Base-by-base conservation (phyloP, 2,329 filamentous ascomycete genomes). In the Paraphaeosphaeria sporulosa region DNA sequence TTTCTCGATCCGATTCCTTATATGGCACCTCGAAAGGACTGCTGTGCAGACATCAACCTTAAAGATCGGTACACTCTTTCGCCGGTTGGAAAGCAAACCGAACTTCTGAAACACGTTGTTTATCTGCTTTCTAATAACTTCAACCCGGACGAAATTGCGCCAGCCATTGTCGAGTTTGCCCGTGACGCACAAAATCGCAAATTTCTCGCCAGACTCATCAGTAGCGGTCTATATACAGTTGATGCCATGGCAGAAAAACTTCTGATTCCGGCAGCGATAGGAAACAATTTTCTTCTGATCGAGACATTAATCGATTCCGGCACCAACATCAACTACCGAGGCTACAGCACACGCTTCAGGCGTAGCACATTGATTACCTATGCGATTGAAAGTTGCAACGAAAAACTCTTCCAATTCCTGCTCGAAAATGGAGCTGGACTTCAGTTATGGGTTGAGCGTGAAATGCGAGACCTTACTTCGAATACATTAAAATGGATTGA, bases 81-180 rank as follows among this genome's bases (percentile, higher is more conserved):
- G 13, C 34, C 34, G 2, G 2, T 27, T 2, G 51, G 40, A 27
- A 44, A 38, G 34, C 51, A 54, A 32, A 13, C 43, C n/a, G 34
- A 54, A 12, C 15, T 54, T 27, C 38, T 55, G 4, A 55, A 55
- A 19, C 51, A 55, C 51, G 51, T 36, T 27, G 51, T 55, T 19
- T 32, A 43, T 32, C 38, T 55, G 13, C 25, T 46, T 19, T 55
- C 51, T 23, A 44, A 46, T 40, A 55, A 46, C 17, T 34, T 32
- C 51, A 23, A 19, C 23, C 15, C 19, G 6, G 7, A 1, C 30
- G 15, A 32, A 34, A 2, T 34, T 34, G 51, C 51, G 0, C 38
- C 38, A 30, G 23, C 25, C 13, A 23, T 55, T 23, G 42, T 55
- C 46, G 51, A 55, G 21, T 46, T 46, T 9, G 21, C 49, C n/a